phyloP scores from a whole-genome alignment of 2,329 filamentous ascomycete genomes.

The Aspergillus sp. region DNA sequence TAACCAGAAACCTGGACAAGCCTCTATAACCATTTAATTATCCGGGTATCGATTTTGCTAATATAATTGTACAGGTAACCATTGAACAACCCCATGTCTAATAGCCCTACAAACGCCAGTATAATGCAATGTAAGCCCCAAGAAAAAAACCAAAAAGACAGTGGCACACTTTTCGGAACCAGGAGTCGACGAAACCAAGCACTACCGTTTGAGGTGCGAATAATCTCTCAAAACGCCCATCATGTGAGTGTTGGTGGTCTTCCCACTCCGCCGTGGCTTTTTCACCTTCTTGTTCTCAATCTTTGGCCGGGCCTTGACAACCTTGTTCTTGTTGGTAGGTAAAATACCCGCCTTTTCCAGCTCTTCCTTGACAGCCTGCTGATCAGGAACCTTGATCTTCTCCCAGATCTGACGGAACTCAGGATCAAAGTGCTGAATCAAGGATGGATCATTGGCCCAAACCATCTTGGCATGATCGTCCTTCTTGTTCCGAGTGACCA shows the following conservation, averaged over 20 bases:
- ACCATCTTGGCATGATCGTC: conserved; percentile 83
- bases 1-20: not conserved
- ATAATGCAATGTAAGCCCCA: conserved; percentile 1
- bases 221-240: conserved; percentile 76
- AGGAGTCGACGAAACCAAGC: not conserved
- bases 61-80: conserved; percentile 12
- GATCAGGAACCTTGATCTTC: conserved; percentile 72
- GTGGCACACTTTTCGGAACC: not conserved
- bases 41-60: conserved; percentile 10
- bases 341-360: conserved; percentile 77
- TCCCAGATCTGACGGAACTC: conserved; percentile 86
- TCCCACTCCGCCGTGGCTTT: conserved; percentile 72
- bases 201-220: conserved; percentile 48
- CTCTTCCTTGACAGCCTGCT: conserved; percentile 75
- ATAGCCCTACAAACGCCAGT: conserved; percentile 8
- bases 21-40: conserved; percentile 4
- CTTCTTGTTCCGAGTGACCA: conserved; percentile 90
- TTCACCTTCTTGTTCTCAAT: conserved; percentile 70
- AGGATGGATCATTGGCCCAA: conserved; percentile 82
- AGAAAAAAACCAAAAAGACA: not conserved
- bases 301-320: conserved; percentile 59
- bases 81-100: conserved; percentile 2
- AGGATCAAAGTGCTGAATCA: conserved; percentile 73
- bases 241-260: conserved; percentile 89
- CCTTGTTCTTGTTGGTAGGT: conserved; percentile 79